These are phyloP conservation scores for Botryotinia globosa DNA, from an alignment of 2,329 filamentous ascomycete species.

Conservation along the genomic window DNA sequence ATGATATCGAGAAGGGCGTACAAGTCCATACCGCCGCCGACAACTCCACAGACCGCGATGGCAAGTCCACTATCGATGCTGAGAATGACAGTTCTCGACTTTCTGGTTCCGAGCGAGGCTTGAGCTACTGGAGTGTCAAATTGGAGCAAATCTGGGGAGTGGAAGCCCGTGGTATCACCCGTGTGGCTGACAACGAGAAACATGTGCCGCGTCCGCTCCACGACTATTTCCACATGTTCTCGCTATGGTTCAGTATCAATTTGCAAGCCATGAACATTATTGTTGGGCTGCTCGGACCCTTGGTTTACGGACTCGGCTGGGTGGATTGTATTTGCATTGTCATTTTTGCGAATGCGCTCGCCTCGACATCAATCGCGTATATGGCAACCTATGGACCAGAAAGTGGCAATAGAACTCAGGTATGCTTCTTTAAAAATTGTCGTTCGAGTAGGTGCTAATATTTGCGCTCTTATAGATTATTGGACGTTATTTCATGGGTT, in stretches of 20 bases:
- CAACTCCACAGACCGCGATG: slow-evolving; percentile 8
- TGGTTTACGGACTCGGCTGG: slow-evolving; percentile 55
- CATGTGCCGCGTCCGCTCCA: slow-evolving; percentile 43
- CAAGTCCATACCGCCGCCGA: slow-evolving; percentile 14
- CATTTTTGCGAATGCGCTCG: slow-evolving; percentile 54
- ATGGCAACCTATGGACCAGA: slow-evolving; percentile 59
- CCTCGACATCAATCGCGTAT: slow-evolving; percentile 53
- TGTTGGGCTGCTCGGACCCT: slow-evolving; percentile 58
- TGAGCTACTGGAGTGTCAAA: slow-evolving; percentile 17
- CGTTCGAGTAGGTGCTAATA: background rate
- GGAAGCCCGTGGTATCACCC: slow-evolving; percentile 57
- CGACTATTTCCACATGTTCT: slow-evolving; percentile 49
- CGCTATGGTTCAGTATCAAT: slow-evolving; percentile 61
- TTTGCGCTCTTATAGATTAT: slow-evolving; percentile 44
- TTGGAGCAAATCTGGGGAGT: slow-evolving; percentile 23
- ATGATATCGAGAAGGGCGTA: slow-evolving; percentile 22
- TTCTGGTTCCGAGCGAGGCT: slow-evolving; percentile 1
- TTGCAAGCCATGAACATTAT: slow-evolving; percentile 60
- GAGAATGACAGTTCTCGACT: background rate
- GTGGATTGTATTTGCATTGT: slow-evolving; percentile 52
- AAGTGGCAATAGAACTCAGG: slow-evolving; percentile 60
- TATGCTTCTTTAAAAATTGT: slow-evolving; percentile 30
- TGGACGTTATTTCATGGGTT: slow-evolving; percentile 60
- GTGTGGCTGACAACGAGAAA: slow-evolving; percentile 53
- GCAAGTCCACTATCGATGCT: background rate